Evolutionary conservation across 208 protist genomes (phyloP).

Genomic region (Trypanosoma theileri): DNA sequence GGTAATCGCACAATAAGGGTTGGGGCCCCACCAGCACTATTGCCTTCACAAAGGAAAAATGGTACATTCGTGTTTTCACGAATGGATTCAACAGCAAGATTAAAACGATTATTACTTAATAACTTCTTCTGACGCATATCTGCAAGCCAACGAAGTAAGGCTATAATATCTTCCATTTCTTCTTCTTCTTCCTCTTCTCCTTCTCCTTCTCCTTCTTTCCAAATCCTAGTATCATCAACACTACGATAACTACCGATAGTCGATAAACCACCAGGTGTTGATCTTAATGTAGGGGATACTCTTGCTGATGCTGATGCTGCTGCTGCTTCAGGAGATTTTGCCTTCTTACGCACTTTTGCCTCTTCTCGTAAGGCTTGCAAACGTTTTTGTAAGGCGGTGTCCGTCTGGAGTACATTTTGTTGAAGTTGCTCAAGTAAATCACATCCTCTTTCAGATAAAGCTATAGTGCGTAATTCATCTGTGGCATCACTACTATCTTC

Average conservation of each 20-base stretch:
- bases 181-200: constrained; percentile 11
- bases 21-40: background rate
- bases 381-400: background rate
- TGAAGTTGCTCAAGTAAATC: background rate
- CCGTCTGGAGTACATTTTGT: too few species aligned
- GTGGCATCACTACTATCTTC: background rate
- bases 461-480: background rate
- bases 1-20: constrained; percentile 30
- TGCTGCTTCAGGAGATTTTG: too few species aligned
- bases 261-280: too few species aligned
- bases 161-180: constrained; percentile 40
- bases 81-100: constrained; percentile 15
- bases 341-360: background rate
- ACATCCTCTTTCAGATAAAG: background rate
- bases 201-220: constrained; percentile 1
- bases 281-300: too few species aligned
- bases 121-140: constrained; percentile 21
- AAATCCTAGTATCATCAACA: background rate
- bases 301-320: too few species aligned
- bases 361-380: background rate
- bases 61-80: constrained; percentile 8
- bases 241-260: too few species aligned
- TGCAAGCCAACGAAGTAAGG: constrained; percentile 44
- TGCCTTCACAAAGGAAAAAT: constrained; percentile 26
- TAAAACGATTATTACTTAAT: constrained; percentile 12